phyloP scores from a whole-genome alignment of 2,329 filamentous ascomycete genomes.

The Dactylellina leptospora region DNA sequence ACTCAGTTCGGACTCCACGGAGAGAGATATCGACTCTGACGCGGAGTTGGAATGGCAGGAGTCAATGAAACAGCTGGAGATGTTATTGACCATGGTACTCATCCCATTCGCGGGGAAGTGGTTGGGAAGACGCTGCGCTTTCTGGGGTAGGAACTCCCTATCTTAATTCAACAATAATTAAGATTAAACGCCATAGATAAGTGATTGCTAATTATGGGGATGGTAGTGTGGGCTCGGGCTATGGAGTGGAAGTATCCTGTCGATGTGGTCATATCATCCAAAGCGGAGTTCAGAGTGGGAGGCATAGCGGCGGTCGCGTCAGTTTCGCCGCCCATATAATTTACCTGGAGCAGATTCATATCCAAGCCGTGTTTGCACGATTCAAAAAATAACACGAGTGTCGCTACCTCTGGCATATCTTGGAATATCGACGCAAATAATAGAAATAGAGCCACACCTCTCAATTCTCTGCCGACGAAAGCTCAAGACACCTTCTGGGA shows the following conservation, averaged over 20 bases:
- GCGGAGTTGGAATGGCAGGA: conserved; percentile 95
- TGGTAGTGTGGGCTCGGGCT: conserved; percentile 55
- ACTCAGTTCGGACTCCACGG: conserved; percentile 35
- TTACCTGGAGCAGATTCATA: not conserved
- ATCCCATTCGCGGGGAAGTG: conserved; percentile 93
- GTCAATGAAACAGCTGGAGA: conserved; percentile 89
- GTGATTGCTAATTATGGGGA: not conserved
- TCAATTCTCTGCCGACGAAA: too few relatives aligned
- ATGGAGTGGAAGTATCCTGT: conserved; percentile 58
- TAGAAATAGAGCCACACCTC: too few relatives aligned
- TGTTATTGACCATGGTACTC: conserved; percentile 91
- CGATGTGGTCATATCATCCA: conserved; percentile 54
- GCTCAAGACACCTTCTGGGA: too few relatives aligned
- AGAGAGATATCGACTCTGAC: conserved; percentile 73
- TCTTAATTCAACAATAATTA: too few relatives aligned
- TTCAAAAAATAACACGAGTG: not conserved
- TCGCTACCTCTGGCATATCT: too few relatives aligned
- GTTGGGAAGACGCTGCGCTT: conserved; percentile 48
- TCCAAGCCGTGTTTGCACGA: not conserved
- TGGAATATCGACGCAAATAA: too few relatives aligned
- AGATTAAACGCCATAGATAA: too few relatives aligned
- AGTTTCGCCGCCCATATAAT: conserved; percentile 28
- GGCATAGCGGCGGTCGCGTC: conserved; percentile 35
- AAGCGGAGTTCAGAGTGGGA: conserved; percentile 28
- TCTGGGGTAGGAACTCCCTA: conserved; percentile 51